Conservation (phyloP, 1,284 basidiomycete species). For the Erythrobasidium hasegawianum region DNA sequence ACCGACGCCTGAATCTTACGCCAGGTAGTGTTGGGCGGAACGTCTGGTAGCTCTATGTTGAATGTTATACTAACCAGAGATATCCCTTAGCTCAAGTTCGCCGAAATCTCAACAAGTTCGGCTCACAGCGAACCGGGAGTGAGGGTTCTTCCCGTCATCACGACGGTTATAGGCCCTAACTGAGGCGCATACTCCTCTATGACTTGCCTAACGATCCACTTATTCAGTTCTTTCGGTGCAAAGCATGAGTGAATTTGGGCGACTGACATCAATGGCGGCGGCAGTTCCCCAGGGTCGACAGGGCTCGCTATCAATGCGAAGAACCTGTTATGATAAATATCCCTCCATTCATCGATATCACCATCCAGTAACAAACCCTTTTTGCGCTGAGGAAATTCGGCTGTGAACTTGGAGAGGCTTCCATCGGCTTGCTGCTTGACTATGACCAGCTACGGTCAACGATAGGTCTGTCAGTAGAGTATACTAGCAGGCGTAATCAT, state of each 20-base stretch:
- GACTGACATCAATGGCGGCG: slow-evolving; percentile 8
- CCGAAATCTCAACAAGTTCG: no score
- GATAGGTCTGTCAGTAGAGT: no score
- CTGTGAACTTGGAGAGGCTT: slow-evolving; percentile 2
- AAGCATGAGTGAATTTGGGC: no score
- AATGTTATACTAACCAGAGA: slow-evolving; percentile 2
- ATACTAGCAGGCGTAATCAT: no score
- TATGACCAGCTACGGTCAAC: not conserved
- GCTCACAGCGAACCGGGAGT: slow-evolving; percentile 16
- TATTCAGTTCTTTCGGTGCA: not conserved
- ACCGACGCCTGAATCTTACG: slow-evolving; percentile 2
- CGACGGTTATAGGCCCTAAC: slow-evolving; percentile 14
- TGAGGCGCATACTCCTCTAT: slow-evolving; percentile 25
- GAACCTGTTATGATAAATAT: slow-evolving; percentile 6
- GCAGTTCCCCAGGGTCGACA: slow-evolving; percentile 16
- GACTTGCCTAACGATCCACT: not conserved
- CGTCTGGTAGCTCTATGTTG: slow-evolving; percentile 9
- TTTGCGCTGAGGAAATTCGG: slow-evolving; percentile 1
- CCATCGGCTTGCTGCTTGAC: not conserved
- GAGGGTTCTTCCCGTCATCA: slow-evolving; percentile 8
- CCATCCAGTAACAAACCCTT: not conserved
- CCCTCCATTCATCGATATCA: slow-evolving; percentile 10
- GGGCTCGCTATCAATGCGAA: slow-evolving; percentile 13
- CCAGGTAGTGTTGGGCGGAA: not conserved
- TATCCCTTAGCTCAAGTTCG: no score